These are phyloP conservation scores for Plicaturopsis crispa DNA, from an alignment of 768 basidiomycete species.

Conservation along the genomic window DNA sequence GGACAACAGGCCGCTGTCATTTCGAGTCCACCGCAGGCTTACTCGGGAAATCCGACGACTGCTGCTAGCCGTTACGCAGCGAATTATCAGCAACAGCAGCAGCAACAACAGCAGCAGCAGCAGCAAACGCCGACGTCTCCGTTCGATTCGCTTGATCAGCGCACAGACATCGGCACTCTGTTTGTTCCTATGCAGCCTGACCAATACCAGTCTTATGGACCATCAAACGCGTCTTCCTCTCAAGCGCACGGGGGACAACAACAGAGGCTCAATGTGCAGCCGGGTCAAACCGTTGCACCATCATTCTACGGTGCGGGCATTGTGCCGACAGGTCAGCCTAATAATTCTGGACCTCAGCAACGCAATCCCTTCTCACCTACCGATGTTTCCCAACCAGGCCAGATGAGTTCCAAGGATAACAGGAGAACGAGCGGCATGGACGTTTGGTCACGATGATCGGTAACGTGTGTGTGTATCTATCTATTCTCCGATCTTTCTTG, in stretches of 20 bases:
- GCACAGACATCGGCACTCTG: conserved; percentile 59
- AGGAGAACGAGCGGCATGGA: conserved; percentile 64
- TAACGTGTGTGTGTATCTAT: conserved; percentile 4
- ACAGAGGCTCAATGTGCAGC: conserved; percentile 34
- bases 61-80: conserved; percentile 55
- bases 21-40: conserved; percentile 71
- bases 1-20: conserved; percentile 39
- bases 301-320: conserved; percentile 70
- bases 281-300: conserved; percentile 44
- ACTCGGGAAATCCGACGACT: conserved; percentile 43
- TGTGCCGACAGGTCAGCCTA: conserved; percentile 37
- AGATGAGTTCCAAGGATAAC: conserved; percentile 42
- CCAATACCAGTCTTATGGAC: conserved; percentile 54
- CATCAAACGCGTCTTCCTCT: conserved; percentile 21
- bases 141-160: conserved; percentile 57
- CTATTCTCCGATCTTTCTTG: conserved; percentile 6
- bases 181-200: conserved; percentile 84
- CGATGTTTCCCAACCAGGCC: conserved; percentile 31
- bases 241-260: conserved; percentile 19
- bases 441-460: conserved; percentile 62
- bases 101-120: conserved; percentile 23
- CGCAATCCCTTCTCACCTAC: conserved; percentile 29
- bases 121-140: conserved; percentile 29
- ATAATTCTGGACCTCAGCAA: conserved; percentile 21
- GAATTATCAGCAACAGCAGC: conserved; percentile 35